Base-by-base conservation (phyloP, 345 rosid species). In the Conringia planisiliqua region DNA sequence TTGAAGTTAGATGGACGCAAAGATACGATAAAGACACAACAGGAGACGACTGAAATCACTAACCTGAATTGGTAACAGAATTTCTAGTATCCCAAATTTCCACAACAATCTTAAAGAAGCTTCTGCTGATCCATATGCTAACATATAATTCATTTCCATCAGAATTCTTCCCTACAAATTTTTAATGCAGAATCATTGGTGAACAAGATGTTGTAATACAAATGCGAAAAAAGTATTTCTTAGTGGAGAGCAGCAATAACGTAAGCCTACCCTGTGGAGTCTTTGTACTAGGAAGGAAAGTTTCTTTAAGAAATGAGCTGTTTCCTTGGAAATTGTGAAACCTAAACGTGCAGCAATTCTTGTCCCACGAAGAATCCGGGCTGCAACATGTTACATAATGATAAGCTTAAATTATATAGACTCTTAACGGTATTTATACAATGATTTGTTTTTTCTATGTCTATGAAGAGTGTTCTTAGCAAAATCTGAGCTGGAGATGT, bases 81-180 rank as follows among this genome's bases (percentile, higher is more conserved):
- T 67, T 72, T 93, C 96, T 10, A 93, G 82, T 62, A 91, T 91
- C 26, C 97, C 98, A 62, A 91, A 91, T 81, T 82, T 93, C 97
- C 94, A 93, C 67, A 93, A 68, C 75, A 86, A 75, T 76, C 97
- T 84, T 70, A 93, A 75, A 70, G 98, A 89, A 63, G 97, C 87
- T 87, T 91, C 97, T n/a, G 92, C 94, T 56, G 97, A 91, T 65
- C 98, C 98, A 81, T 88, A 91, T 14, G 98, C 90, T 44, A 93
- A 79, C 98, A 93, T 89, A 81, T 91, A 88, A 77, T 93, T 93
- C 89, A 91, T 82, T 85, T 93, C 98, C 92, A 89, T 85, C 78
- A 86, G 67, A 70, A 91, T 83, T 78, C 97, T 89, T 60, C 86
- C 81, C 97, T 93, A 77, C 66, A 72, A 78, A 44, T 68, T 32